A percentile compares a stretch with the other conserved stretches of the same genome.
Evolutionary conservation across 805 yeast genomes (phyloP).

Genomic region (Yamadazyma tumulicola): DNA sequence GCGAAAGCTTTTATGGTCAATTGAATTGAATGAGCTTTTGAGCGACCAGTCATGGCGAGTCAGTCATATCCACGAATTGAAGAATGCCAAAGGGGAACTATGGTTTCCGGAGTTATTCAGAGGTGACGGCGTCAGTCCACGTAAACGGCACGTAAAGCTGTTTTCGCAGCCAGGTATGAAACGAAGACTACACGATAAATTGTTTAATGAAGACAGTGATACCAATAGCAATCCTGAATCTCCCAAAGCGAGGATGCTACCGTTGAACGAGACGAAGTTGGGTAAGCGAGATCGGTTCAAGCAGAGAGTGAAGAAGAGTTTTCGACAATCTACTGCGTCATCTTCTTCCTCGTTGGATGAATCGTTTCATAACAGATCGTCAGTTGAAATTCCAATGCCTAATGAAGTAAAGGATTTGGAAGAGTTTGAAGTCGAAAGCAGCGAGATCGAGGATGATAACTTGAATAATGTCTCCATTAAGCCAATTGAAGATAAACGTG

Average conservation of each 20-base stretch:
- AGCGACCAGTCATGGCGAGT: conserved; percentile 58
- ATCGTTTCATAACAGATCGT: neutral
- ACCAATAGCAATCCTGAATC: neutral
- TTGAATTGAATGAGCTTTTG: conserved; percentile 55
- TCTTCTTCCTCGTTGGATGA: conserved; percentile 4
- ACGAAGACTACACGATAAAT: conserved; percentile 28
- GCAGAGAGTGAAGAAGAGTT: conserved; percentile 5
- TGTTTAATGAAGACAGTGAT: conserved; percentile 23
- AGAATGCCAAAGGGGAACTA: conserved; percentile 40
- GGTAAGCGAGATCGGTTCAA: conserved; percentile 11
- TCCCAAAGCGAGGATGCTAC: conserved; percentile 3
- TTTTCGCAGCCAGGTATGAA: too few species aligned
- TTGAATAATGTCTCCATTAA: conserved; percentile 5
- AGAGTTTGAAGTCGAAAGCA: neutral
- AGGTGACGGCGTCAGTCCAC: neutral
- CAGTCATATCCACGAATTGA: conserved; percentile 52
- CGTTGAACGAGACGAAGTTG: conserved; percentile 6
- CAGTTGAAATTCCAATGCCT: neutral
- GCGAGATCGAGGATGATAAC: conserved; percentile 1
- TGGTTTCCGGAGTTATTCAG: conserved; percentile 45
- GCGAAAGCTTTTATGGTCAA: conserved; percentile 57
- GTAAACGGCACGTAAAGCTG: conserved; percentile 3
- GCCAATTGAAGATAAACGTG: conserved; percentile 5
- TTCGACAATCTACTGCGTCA: conserved; percentile 6
- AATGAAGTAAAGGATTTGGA: neutral